Percentiles rank a stretch among this genome's conserved stretches.
These are phyloP conservation scores for Tuber indicum DNA, from an alignment of 495 filamentous ascomycete species.

Conservation along the genomic window DNA sequence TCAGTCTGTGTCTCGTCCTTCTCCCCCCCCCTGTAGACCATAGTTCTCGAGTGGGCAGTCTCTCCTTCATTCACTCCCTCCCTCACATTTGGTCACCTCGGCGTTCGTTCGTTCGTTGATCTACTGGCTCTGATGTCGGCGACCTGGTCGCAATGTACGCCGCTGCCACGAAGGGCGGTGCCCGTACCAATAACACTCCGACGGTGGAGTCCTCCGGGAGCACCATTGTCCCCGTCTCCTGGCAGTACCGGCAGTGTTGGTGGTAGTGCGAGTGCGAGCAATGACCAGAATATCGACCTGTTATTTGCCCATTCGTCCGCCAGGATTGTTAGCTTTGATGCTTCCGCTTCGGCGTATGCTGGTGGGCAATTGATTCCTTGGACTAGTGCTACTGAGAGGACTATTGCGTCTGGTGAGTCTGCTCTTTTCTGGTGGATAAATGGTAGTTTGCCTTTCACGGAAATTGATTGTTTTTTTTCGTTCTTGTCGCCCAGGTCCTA, in stretches of 20 bases:
- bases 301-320: conserved; percentile 37
- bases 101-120: conserved; percentile 9
- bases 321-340: conserved; percentile 36
- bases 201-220: conserved; percentile 7
- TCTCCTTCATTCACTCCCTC: background rate
- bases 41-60: background rate
- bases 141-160: conserved; percentile 20
- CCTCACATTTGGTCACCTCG: background rate
- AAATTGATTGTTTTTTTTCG: background rate
- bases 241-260: conserved; percentile 10
- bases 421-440: background rate
- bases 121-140: conserved; percentile 18
- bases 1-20: background rate
- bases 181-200: conserved; percentile 21
- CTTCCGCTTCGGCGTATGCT: conserved; percentile 7
- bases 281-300: conserved; percentile 37
- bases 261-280: conserved; percentile 22
- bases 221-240: conserved; percentile 8
- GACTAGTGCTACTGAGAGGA: conserved; percentile 37
- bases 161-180: conserved; percentile 23
- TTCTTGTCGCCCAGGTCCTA: conserved; percentile 24
- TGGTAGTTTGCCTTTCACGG: background rate
- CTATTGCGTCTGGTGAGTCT: conserved; percentile 36
- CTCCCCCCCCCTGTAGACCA: background rate
- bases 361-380: conserved; percentile 31